Conservation (phyloP, 2,329 filamentous ascomycete species). For the Sporothrix phasma region DNA sequence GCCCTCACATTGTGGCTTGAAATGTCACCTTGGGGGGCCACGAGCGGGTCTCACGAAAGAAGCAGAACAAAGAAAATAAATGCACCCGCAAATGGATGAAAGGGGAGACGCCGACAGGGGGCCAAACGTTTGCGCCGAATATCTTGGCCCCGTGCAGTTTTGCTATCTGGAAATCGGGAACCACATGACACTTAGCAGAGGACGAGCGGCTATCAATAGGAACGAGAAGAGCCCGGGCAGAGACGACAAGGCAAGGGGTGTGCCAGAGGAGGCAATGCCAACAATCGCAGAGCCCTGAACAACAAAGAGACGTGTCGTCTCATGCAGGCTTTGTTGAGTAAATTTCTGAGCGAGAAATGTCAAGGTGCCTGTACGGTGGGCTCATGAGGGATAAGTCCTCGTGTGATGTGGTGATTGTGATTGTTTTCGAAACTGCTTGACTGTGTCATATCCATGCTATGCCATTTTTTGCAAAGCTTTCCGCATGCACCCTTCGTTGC, state of each 20-base stretch:
- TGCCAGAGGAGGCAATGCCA: not conserved
- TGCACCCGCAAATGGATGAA: not conserved
- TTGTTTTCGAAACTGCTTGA: not conserved
- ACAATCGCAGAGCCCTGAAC: not conserved
- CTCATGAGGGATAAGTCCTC: too few relatives aligned
- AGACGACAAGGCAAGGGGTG: not conserved
- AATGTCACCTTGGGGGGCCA: not conserved
- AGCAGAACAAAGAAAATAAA: conserved; percentile 1
- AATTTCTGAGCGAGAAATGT: not conserved
- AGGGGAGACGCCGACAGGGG: not conserved
- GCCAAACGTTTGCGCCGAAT: not conserved
- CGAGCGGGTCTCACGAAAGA: not conserved
- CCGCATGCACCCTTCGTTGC: not conserved
- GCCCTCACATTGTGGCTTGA: not conserved
- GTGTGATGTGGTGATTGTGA: too few relatives aligned
- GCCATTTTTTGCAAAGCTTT: not conserved
- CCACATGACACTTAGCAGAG: not conserved
- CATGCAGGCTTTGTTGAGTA: not conserved
- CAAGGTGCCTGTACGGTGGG: too few relatives aligned
- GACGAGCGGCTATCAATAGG: not conserved
- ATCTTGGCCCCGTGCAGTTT: not conserved
- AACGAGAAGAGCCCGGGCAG: not conserved
- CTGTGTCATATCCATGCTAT: not conserved
- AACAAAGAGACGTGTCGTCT: not conserved
- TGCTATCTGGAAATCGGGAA: not conserved